Percentiles rank a stretch among this genome's conserved stretches.
These are phyloP conservation scores for Pinus albicaulis DNA, from an alignment of 75 land plant genomes.

Conservation along the genomic window DNA sequence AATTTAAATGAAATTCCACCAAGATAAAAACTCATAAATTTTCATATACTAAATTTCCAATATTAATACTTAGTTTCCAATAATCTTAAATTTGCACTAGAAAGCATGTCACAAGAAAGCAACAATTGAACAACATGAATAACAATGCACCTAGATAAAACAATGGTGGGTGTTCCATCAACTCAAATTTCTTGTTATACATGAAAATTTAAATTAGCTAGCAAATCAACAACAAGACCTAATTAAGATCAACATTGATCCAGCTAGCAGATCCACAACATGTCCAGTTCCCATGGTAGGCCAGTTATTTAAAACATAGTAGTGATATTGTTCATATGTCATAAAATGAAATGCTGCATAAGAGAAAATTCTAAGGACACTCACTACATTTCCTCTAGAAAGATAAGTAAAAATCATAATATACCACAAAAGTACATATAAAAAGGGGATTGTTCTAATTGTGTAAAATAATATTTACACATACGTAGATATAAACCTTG, in stretches of 20 bases:
- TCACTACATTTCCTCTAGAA: constrained; percentile 95
- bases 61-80: not conserved
- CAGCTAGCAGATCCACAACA: constrained; percentile 85
- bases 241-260: constrained; percentile 28
- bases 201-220: no score
- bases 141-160: no score
- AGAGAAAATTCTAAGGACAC: constrained; percentile 91
- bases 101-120: not conserved
- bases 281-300: constrained; percentile 77
- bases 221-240: no score
- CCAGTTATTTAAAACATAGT: constrained; percentile 58
- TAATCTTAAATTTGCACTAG: not conserved
- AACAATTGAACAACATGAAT: not conserved
- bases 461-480: no score
- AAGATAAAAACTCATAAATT: no score
- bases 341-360: constrained; percentile 96
- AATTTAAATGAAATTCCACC: no score
- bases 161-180: no score
- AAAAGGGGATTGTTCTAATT: not conserved
- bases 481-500: no score
- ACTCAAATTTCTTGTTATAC: no score
- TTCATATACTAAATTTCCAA: no score
- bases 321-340: constrained; percentile 85
- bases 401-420: not conserved
- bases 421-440: not conserved